Conservation (phyloP, 495 filamentous ascomycete species). For the Delitschia confertaspora region DNA sequence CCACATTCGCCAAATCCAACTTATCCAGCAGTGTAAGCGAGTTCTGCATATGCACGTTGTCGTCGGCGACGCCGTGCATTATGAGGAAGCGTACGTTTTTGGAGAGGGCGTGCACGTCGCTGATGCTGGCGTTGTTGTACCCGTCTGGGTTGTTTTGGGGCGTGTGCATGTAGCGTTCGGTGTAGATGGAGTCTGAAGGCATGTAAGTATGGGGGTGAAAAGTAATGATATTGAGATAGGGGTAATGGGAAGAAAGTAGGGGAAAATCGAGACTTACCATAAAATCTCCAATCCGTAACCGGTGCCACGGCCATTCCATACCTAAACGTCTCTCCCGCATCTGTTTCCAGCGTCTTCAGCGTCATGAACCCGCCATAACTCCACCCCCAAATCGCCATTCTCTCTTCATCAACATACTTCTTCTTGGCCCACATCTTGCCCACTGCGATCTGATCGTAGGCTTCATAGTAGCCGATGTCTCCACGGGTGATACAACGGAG, state of each 20-base stretch:
- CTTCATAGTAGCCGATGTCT: conserved; percentile 77
- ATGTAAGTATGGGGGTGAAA: conserved; percentile 3
- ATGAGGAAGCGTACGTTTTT: conserved; percentile 77
- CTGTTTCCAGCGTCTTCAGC: conserved; percentile 87
- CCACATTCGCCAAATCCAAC: conserved; percentile 70
- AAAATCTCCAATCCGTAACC: conserved; percentile 93
- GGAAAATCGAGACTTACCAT: conserved; percentile 42
- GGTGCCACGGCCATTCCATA: conserved; percentile 98
- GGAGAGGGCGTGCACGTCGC: conserved; percentile 56
- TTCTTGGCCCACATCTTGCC: conserved; percentile 79
- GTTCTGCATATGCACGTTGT: conserved; percentile 97
- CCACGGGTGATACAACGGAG: conserved; percentile 73
- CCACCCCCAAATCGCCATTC: conserved; percentile 97
- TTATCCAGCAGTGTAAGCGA: conserved; percentile 77
- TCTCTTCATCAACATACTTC: conserved; percentile 68
- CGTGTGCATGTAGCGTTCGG: conserved; percentile 91
- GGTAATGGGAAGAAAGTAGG: conserved; percentile 3
- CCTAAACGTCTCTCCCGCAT: conserved; percentile 79
- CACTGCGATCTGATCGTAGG: conserved; percentile 81
- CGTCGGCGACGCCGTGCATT: conserved; percentile 91
- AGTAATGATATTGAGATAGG: not conserved
- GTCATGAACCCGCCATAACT: conserved; percentile 96
- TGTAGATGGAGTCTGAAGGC: conserved; percentile 77
- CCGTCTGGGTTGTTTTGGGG: conserved; percentile 71
- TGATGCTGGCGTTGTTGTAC: conserved; percentile 67